Base-by-base conservation (phyloP, 768 basidiomycete genomes). In the Leccinum broughii region DNA sequence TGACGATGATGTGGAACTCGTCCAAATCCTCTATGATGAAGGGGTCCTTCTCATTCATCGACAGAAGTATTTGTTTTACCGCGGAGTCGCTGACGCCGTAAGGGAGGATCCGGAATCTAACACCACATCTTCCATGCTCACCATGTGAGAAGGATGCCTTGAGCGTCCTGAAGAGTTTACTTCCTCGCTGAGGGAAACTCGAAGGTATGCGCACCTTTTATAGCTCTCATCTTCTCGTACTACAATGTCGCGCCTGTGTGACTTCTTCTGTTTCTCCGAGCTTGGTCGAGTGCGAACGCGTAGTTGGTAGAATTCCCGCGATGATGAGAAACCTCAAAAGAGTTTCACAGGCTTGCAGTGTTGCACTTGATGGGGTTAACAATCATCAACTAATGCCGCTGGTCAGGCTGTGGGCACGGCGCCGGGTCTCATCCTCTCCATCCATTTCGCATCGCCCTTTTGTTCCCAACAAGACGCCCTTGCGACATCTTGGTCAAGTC, bases 1-100 rank as follows among this genome's bases (percentile, higher is more conserved):
- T 90, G 72, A 94, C 89, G 56, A 94, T 85, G 2, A 95, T 68
- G 74, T 93, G 91, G 62, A 85, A 83, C 65, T 93, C 90, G 69
- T 94, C 93, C 26, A 95, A 72, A 67, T 95, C 93, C 66, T 93
- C 89, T 61, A 95, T 90, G 63, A 95, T 87, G 72, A 95, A 95
- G 56, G 80, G 83, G 9, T 84, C 79, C 68, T 83, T 87, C 68
- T 93, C 90, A 70, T 94, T 90, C 87, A 94, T 85, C 35, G 85
- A 77, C 55, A 93, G 78, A 37, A 94, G 79, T 57, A 94, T 92
- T 70, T 93, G 91, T 74, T 94, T 95, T 61, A 95, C 93, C 1
- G 92, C 92, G 2, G 91, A 85, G 72, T 95, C 93, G 69, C 93
- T 93, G 67, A 26, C 4, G 15, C 20, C 37, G 26, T 30, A 48